Conservation (phyloP, 192 early-diverging fungal species). For the Coemansia sp. region DNA sequence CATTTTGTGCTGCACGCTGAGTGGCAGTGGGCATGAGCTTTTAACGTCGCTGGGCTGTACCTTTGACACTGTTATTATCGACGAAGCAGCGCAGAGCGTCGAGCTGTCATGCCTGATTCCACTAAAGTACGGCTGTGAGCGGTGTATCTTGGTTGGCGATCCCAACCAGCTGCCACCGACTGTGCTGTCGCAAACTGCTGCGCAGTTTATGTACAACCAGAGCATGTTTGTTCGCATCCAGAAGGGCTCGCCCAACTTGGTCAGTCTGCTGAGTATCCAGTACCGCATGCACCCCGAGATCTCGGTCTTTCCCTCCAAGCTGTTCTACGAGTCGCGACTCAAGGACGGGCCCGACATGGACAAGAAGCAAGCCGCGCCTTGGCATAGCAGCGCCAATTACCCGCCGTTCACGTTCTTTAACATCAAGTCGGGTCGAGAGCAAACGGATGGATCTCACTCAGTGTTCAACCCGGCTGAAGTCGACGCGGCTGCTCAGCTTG, state of each 20-base stretch:
- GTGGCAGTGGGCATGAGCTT: constrained; percentile 85
- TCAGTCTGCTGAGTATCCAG: constrained; percentile 88
- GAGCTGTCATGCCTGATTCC: constrained; percentile 90
- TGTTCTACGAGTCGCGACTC: constrained; percentile 81
- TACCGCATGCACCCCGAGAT: constrained; percentile 98
- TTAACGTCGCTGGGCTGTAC: constrained; percentile 64
- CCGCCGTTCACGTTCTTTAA: constrained; percentile 84
- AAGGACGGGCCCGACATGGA: constrained; percentile 76
- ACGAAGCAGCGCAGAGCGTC: constrained; percentile 94
- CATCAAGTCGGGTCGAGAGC: constrained; percentile 67
- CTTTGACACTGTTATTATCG: constrained; percentile 90
- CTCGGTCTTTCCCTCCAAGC: constrained; percentile 72
- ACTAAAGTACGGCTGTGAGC: constrained; percentile 75
- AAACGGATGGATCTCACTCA: constrained; percentile 65
- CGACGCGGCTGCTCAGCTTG: constrained; percentile 68
- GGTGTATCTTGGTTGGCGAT: constrained; percentile 91
- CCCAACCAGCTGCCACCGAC: constrained; percentile 95
- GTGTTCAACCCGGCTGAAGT: constrained; percentile 83
- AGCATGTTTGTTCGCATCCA: constrained; percentile 91
- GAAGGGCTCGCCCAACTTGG: constrained; percentile 60
- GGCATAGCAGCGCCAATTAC: constrained; percentile 67
- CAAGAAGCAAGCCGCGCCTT: constrained; percentile 62
- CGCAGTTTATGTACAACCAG: constrained; percentile 78
- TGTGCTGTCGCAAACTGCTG: constrained; percentile 73
- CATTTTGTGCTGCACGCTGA: constrained; percentile 83